These are phyloP conservation scores for Alternaria sp. DNA, from an alignment of 2,329 filamentous ascomycete species.

Conservation along the genomic window DNA sequence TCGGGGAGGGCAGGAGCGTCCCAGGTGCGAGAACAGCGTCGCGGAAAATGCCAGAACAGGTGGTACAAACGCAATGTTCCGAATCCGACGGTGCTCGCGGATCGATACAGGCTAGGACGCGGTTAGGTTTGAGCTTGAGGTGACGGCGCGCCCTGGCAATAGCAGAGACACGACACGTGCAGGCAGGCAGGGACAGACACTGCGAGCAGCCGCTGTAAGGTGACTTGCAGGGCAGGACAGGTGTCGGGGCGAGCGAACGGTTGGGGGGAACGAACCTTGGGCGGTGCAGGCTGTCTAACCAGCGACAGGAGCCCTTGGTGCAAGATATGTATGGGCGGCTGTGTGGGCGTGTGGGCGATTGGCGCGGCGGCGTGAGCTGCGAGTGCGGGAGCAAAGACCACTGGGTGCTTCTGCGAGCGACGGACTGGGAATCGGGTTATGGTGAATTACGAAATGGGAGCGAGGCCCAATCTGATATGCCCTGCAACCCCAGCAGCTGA, in stretches of 20 bases:
- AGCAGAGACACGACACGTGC: constrained; percentile 26
- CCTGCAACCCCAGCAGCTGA: constrained; percentile 23
- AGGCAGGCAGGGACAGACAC: background rate
- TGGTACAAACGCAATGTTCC: constrained; percentile 7
- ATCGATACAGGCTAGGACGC: constrained; percentile 9
- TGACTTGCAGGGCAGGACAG: constrained; percentile 19
- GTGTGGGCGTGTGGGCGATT: background rate
- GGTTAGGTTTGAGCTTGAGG: constrained; percentile 15
- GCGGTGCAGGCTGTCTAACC: constrained; percentile 8
- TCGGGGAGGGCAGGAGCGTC: background rate
- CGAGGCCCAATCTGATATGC: constrained; percentile 23
- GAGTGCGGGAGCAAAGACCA: constrained; percentile 11
- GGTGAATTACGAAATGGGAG: constrained; percentile 18
- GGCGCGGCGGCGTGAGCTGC: constrained; percentile 3
- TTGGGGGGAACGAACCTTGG: constrained; percentile 10
- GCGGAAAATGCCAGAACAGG: constrained; percentile 3
- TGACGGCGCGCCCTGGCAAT: constrained; percentile 20
- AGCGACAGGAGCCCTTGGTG: constrained; percentile 10
- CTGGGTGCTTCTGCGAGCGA: background rate
- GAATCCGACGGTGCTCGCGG: constrained; percentile 12
- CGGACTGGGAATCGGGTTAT: constrained; percentile 5
- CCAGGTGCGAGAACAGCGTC: background rate
- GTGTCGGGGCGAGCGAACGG: constrained; percentile 11
- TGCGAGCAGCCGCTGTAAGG: constrained; percentile 33
- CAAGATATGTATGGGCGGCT: constrained; percentile 7